These are phyloP conservation scores for Yarrowia osloensis DNA, from an alignment of 805 yeast species.

Conservation along the genomic window DNA sequence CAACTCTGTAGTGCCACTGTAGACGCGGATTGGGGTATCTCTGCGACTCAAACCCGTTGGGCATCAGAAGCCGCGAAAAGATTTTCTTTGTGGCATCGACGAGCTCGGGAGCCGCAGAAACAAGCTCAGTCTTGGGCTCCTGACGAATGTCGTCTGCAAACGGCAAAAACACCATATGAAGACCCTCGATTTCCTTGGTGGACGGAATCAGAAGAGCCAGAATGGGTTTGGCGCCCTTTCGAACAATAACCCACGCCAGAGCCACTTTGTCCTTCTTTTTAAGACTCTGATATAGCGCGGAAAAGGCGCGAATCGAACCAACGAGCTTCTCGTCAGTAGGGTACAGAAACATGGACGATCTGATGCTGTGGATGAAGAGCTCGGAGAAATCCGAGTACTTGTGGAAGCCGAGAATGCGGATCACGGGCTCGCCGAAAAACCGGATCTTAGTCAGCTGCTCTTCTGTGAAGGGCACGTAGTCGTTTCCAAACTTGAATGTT, in stretches of 20 bases:
- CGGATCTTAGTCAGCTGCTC: constrained; percentile 45
- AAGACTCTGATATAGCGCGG: constrained; percentile 66
- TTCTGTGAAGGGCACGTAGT: constrained; percentile 44
- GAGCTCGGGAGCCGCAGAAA: constrained; percentile 36
- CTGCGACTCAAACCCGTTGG: constrained; percentile 55
- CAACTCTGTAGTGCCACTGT: constrained; percentile 55
- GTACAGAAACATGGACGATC: constrained; percentile 62
- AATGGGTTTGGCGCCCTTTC: constrained; percentile 55
- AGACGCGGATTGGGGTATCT: constrained; percentile 44
- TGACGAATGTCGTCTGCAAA: constrained; percentile 73
- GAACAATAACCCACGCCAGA: constrained; percentile 69
- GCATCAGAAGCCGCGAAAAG: constrained; percentile 48
- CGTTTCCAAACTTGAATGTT: constrained; percentile 50
- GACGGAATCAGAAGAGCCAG: constrained; percentile 61
- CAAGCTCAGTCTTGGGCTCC: constrained; percentile 49
- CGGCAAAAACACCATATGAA: constrained; percentile 69
- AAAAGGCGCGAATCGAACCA: constrained; percentile 68
- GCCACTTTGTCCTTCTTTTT: constrained; percentile 56
- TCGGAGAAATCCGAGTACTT: constrained; percentile 42
- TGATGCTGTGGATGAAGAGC: constrained; percentile 53
- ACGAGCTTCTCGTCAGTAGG: constrained; percentile 62
- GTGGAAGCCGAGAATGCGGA: constrained; percentile 71
- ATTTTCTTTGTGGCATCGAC: constrained; percentile 40
- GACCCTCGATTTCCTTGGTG: constrained; percentile 63
- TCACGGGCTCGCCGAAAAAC: constrained; percentile 49